Evolutionary conservation across 257 asterid species (phyloP), one percentile per base, ranked within the genome.

Genomic region (Fraxinus cuspidata): DNA sequence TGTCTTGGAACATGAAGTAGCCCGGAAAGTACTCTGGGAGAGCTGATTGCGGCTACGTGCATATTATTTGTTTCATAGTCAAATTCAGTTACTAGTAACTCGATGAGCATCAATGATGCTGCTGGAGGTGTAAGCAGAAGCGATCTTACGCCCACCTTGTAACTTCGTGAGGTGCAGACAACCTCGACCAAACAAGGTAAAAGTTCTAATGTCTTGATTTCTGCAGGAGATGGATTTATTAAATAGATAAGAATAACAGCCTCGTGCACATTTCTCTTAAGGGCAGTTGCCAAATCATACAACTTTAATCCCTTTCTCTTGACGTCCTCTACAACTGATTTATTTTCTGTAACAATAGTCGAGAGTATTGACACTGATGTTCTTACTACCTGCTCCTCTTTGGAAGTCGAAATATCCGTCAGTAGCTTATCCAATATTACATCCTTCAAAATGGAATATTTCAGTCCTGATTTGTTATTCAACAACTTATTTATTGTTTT

Each of bases 71-170:
- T 89, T 64, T 89, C 91, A 66, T 32, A 78, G 84, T 94, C 98
- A 65, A 88, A 91, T 32, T 95, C 94, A 21, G 88, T 84, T 74
- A 92, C 94, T 6, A 94, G 80, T 19, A 83, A 80, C 84, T 94
- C 97, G 67, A 94, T 91, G 69, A 94, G 91, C 97, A 89, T 90
- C 78, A 94, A 42, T 0, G 98, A 93, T 2, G 98, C 98, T 7
- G 95, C 89, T 1, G 96, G 90, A 12, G 98, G 98, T 27, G 98
- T 87, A 40, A 91, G 69, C 44, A 38, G 16, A 25, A 87, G 81
- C 29, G 93, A 74, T 25, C 83, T 81, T 27, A 88, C 64, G 29
- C 81, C 87, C 27, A 81, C 38, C 79, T 90, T 86, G 85, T 85
- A 86, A 76, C 86, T 85, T 69, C 83, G 86, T 35, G 96, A 84